Evolutionary conservation across 2,329 filamentous ascomycete species (phyloP).

Genomic region (Penicillium glabrum): DNA sequence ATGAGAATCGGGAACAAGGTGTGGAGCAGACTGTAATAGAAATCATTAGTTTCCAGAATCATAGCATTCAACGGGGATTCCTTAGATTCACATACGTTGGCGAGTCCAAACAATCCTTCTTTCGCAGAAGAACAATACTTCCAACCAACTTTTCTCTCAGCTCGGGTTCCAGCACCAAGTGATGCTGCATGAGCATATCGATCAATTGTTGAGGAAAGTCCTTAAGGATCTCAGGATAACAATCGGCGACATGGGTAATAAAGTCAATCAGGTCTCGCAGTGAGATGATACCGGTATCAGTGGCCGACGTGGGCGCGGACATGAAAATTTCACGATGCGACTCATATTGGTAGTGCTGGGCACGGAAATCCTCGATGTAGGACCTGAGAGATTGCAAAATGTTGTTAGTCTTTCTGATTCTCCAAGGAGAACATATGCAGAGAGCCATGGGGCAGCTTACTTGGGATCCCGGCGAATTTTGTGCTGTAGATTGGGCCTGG

Average conservation of each 20-base stretch:
- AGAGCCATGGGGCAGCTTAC: slow-evolving; percentile 45
- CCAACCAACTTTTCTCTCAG: slow-evolving; percentile 92
- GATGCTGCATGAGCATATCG: slow-evolving; percentile 76
- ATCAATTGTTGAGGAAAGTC: slow-evolving; percentile 80
- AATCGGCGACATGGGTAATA: slow-evolving; percentile 88
- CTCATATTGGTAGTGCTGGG: slow-evolving; percentile 89
- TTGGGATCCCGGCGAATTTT: slow-evolving; percentile 85
- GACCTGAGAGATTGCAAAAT: slow-evolving; percentile 53
- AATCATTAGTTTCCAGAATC: not conserved
- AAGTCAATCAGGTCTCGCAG: slow-evolving; percentile 92
- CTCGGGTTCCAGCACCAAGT: slow-evolving; percentile 78
- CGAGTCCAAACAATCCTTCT: slow-evolving; percentile 91
- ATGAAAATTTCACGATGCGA: slow-evolving; percentile 90
- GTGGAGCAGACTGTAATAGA: slow-evolving; percentile 62
- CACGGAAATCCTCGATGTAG: slow-evolving; percentile 84
- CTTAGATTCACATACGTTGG: slow-evolving; percentile 48
- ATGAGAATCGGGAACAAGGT: slow-evolving; percentile 94
- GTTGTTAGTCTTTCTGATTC: slow-evolving; percentile 4
- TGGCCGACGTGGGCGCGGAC: slow-evolving; percentile 74
- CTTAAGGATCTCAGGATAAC: slow-evolving; percentile 78
- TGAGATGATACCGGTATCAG: slow-evolving; percentile 75
- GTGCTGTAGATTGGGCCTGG: slow-evolving; percentile 79
- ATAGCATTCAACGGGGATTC: not conserved
- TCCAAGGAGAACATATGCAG: not conserved
- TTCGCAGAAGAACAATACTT: slow-evolving; percentile 79